Base-by-base conservation (phyloP, 352 stramenopile species). In the Albugo candida region DNA sequence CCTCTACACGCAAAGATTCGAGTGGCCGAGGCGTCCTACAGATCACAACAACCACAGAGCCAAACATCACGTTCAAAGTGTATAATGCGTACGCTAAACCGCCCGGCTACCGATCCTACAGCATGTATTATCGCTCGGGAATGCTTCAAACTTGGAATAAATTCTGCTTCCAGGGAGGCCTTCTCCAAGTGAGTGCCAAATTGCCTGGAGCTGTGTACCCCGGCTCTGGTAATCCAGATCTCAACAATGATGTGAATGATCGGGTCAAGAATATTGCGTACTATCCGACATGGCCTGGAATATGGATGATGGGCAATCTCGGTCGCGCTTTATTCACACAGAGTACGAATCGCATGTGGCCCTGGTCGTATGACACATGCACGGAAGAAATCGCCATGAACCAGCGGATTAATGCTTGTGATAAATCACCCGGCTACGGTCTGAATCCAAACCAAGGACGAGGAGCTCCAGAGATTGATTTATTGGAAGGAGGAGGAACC, bases 231-330 rank as follows among this genome's bases (percentile, higher is more conserved):
- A 77, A 77, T 19, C 66, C 66, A 2, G 62, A 77, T 41, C 34
- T 64, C 16, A 19, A 43, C 2, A 65, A 21, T 43, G 38, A 8
- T 10, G 3, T 10, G 17, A 47, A 19, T 35, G 54, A 44, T 27
- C 57, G 52, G 13, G 57, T 51, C 37, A 47, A 56, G 31, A 58
- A 62, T 2, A 34, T 61, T 36, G 55, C 52, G 5, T 81, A 63
- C 48, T 78, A 81, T 35, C 65, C 65, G 5, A 76, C 64, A 17
- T 97, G 87, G 85, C 87, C 89, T 17, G 91, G 86, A 8, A 78
- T 97, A 42, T 97, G 91, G 91, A 66, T 97, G 49, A 56, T 97
- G 38, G 91, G 91, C 16, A 96, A 96, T 63, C 63, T 97, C 1
- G 87, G 86, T 6, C 60, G 91, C 34, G 84, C 88, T 1, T 94